Evolutionary conservation across 73 alveolate genomes (phyloP), one percentile per base, ranked within the genome.

Genomic region (Paramecium caudatum): DNA sequence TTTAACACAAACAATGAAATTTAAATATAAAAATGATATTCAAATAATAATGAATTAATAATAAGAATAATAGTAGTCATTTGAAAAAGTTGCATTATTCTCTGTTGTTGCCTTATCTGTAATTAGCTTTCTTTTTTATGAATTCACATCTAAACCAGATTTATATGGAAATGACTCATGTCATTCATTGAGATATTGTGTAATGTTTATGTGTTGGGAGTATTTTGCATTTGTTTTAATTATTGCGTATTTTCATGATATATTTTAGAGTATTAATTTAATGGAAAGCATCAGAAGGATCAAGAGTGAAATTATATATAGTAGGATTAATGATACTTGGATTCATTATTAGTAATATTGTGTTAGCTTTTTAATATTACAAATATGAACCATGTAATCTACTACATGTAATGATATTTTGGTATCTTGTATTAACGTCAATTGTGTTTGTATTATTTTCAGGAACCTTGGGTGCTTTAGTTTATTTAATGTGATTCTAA

Each of bases 101-200:
- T 12, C 80, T 0, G 80, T 55, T 17, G 80, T 55, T 5, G 23
- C 80, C 45, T 21, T 55, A 23, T 55, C 80, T 10, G 23, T 55
- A 23, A 43, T 55, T 10, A 55, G 80, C 45, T 55, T 55, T 15
- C 30, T 55, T 10, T 55, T 55, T 7, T 55, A 55, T 23, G 0
- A 55, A 55, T 55, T 55, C 17, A 23, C 80, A 55, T 55, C 80
- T 10, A 23, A 55, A 55, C 80, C 80, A 55, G 80, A 55, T 27
- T 21, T 55, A 2, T 55, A 55, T 55, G 80, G 80, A 7, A 43
- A 43, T 1, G 80, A 55, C 2, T 37, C 13, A 3, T 55, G 80
- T 23, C 10, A 2, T 23, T 37, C 80, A 55, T 55, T 55, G 30
- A 55, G 80, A 23, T 37, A 55, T 12, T 55, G 46, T 23, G 45